Conservation (phyloP, 495 filamentous ascomycete species). For the Daldinia decipiens region DNA sequence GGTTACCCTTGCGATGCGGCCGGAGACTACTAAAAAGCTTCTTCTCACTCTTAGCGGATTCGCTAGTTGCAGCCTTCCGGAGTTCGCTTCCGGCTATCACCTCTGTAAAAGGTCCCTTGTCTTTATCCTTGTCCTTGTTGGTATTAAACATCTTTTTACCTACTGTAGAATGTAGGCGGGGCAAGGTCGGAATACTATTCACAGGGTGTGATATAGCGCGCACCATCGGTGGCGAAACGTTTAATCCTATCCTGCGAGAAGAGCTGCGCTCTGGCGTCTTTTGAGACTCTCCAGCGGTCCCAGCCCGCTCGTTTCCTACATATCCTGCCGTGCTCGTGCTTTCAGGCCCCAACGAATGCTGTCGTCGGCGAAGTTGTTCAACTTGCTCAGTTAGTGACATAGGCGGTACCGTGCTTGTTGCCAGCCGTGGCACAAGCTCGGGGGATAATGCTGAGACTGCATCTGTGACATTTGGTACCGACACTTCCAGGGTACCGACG, state of each 20-base stretch:
- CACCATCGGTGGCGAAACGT: slow-evolving; percentile 71
- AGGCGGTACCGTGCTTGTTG: slow-evolving; percentile 22
- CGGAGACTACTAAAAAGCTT: slow-evolving; percentile 75
- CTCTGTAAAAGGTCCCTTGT: slow-evolving; percentile 31
- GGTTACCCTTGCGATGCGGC: slow-evolving; percentile 65
- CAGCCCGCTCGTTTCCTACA: slow-evolving; percentile 28
- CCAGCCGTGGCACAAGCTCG: slow-evolving; percentile 18
- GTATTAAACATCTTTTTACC: slow-evolving; percentile 42
- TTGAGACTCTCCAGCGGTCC: slow-evolving; percentile 21
- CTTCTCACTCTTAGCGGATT: slow-evolving; percentile 68
- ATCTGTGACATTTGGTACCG: slow-evolving; percentile 8
- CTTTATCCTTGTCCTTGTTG: slow-evolving; percentile 52
- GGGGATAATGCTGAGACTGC: slow-evolving; percentile 18
- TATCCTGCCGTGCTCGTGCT: slow-evolving; percentile 43
- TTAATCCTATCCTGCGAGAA: slow-evolving; percentile 54
- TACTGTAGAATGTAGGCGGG: slow-evolving; percentile 42
- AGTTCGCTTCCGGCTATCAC: slow-evolving; percentile 41
- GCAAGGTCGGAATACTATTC: slow-evolving; percentile 37
- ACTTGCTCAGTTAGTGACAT: slow-evolving; percentile 60
- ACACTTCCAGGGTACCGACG: slow-evolving; percentile 13
- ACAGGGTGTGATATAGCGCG: slow-evolving; percentile 78
- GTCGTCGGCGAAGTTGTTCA: slow-evolving; percentile 57
- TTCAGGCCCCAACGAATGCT: slow-evolving; percentile 50
- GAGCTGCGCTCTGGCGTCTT: slow-evolving; percentile 52
- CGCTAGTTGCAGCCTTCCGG: slow-evolving; percentile 43